These are phyloP conservation scores for Lanmaoa pseudosensibilis DNA, from an alignment of 768 basidiomycete genomes.

Conservation along the genomic window DNA sequence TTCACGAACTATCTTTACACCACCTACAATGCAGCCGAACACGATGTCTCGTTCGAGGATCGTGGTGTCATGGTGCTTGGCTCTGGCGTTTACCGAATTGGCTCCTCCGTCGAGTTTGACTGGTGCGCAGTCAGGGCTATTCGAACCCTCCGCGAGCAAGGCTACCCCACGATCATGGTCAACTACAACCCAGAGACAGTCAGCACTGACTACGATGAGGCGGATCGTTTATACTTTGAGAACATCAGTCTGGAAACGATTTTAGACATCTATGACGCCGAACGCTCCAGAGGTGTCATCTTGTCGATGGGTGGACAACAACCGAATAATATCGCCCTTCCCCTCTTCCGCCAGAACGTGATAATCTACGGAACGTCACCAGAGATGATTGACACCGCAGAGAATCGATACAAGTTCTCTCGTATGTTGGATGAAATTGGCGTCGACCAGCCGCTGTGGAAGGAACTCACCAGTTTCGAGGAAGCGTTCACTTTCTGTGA, in stretches of 20 bases:
- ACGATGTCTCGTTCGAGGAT: slow-evolving; percentile 88
- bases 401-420: slow-evolving; percentile 99
- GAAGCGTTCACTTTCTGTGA: slow-evolving; percentile 89
- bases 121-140: slow-evolving; percentile 99
- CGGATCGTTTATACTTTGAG: slow-evolving; percentile 97
- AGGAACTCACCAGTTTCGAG: slow-evolving; percentile 89
- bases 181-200: slow-evolving; percentile 99
- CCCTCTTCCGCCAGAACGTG: slow-evolving; percentile 94
- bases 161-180: slow-evolving; percentile 96
- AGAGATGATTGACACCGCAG: slow-evolving; percentile 99
- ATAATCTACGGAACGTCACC: slow-evolving; percentile 98
- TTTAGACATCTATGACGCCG: slow-evolving; percentile 93
- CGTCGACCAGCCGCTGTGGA: slow-evolving; percentile 98
- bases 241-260: slow-evolving; percentile 97
- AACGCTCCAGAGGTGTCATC: slow-evolving; percentile 88
- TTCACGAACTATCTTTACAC: slow-evolving; percentile 99
- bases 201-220: slow-evolving; percentile 98
- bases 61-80: slow-evolving; percentile 96
- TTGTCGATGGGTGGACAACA: slow-evolving; percentile 98
- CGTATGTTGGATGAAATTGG: slow-evolving; percentile 95
- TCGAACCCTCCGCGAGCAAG: slow-evolving; percentile 91
- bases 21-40: slow-evolving; percentile 95
- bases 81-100: slow-evolving; percentile 97
- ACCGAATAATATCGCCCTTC: slow-evolving; percentile 97
- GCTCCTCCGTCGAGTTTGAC: slow-evolving; percentile 98